These are phyloP conservation scores for Helianthus annuus DNA, from an alignment of 129 eudicot species.

Conservation along the genomic window HanXRQr2.0-SUNRISE NC_035435.2:148784364-148784863, in stretches of 20 bases:
- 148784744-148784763: background rate
- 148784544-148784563: too few relatives aligned
- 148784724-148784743: background rate
- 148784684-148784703: conserved; percentile 1
- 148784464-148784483: background rate
- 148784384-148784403: background rate
- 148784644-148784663: conserved; percentile 14
- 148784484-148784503: too few relatives aligned
- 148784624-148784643: background rate
- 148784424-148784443: background rate
- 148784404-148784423: too few relatives aligned
- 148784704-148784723: background rate
- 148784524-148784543: too few relatives aligned
- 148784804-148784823: too few relatives aligned
- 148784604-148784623: background rate
- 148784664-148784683: conserved; percentile 2
- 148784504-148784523: background rate
- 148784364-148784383: background rate
- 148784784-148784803: too few relatives aligned
- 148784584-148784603: conserved; percentile 2
- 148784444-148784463: too few relatives aligned
- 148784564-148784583: background rate
- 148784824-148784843: too few relatives aligned
- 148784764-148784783: background rate
- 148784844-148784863: too few relatives aligned